Base-by-base conservation (phyloP, 2,329 filamentous ascomycete species). In the Phyllosticta citribraziliensis region DNA sequence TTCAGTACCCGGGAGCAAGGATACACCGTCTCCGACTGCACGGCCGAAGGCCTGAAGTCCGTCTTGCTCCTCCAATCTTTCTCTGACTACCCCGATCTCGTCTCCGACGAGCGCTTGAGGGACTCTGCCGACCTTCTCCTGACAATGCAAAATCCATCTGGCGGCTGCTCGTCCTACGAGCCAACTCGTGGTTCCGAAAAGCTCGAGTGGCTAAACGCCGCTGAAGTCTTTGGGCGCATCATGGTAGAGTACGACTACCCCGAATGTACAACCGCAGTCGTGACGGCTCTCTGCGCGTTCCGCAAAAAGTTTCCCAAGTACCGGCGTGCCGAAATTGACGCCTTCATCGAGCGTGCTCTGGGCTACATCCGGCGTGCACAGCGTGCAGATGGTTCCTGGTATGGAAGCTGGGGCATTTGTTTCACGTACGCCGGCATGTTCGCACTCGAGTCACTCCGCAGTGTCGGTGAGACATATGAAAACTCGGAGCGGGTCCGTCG, bases 231-330 rank as follows among this genome's bases (percentile, higher is more conserved):
- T 73, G 92, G 91, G 14, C 84, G 87, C 20, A 99, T 99, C 76
- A 99, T 99, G 94, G 88, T 99, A 59, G 93, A 97, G 71, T 99
- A 99, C 73, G 91, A 96, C 72, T 97, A 99, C 70, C 91, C 93
- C 0, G 94, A 99, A 74, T 99, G 94, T 78, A 99, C 94, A 0
- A 97, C 94, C 2, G 92, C 94, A 0, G 91, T 91, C 30, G 88
- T 99, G 3, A 97, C 90, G 1, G 91, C 89, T 0, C 79, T 99
- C 20, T 88, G 87, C 4, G 80, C 93, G 1, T 97, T 97, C 78
- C 83, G 84, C 66, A 82, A 88, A 68, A 81, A 89, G 72, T 95
- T 91, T 79, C 91, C 93, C 0, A 78, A 87, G 27, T 96, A 99
- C 73, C 84, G 93, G 56, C 71, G 82, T 0, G 74, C 81, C 0